phyloP scores from a whole-genome alignment of 495 filamentous ascomycete species.

The Penicillium lagena region DNA sequence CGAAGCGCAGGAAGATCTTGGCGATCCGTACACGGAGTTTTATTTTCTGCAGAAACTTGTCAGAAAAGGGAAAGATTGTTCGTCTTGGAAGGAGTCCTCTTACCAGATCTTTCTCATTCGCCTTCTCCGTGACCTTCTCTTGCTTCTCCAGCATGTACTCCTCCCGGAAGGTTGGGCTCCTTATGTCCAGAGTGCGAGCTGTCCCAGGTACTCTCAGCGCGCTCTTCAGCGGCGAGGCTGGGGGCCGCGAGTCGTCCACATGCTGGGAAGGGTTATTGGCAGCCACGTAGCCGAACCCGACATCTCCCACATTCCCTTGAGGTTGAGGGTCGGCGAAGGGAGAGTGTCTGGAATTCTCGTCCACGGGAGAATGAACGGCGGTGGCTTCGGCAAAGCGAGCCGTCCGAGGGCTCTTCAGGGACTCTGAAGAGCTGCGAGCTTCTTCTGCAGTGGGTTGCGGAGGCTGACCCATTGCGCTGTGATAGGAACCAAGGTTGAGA shows the following conservation, averaged over 20 bases:
- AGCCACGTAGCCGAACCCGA: conserved; percentile 86
- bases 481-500: conserved; percentile 24
- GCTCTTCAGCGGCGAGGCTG: conserved; percentile 73
- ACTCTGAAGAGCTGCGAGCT: conserved; percentile 42
- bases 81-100: conserved; percentile 19
- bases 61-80: conserved; percentile 4
- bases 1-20: conserved; percentile 85
- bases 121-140: conserved; percentile 70
- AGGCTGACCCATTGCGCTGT: conserved; percentile 23
- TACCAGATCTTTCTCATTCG: conserved; percentile 82
- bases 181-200: conserved; percentile 55
- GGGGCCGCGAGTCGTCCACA: conserved; percentile 49
- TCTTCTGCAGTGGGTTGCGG: conserved; percentile 17
- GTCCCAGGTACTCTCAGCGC: conserved; percentile 81
- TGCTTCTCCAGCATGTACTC: conserved; percentile 76
- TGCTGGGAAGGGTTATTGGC: conserved; percentile 48
- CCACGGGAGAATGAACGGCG: conserved; percentile 77
- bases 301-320: conserved; percentile 61
- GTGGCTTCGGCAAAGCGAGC: conserved; percentile 90
- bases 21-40: conserved; percentile 90
- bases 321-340: conserved; percentile 66
- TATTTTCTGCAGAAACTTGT: conserved; percentile 57
- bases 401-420: conserved; percentile 71
- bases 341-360: conserved; percentile 39
- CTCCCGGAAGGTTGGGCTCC: conserved; percentile 85